Conservation (phyloP, 1,139 yeast genomes). For the Sugiyamaella novakii region DNA sequence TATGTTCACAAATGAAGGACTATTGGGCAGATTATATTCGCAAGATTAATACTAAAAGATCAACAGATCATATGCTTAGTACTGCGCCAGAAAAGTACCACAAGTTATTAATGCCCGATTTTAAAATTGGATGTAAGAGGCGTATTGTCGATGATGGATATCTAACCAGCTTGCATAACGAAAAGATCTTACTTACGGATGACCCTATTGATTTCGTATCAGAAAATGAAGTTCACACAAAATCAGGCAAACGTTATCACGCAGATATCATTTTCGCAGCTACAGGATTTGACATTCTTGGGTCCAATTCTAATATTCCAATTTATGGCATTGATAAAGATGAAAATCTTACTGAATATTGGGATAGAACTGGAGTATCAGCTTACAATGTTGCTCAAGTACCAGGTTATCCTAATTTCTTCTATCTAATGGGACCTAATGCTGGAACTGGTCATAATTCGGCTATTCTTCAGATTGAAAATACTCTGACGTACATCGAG, state of each 20-base stretch:
- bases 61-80: constrained; percentile 27
- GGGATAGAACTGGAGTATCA: constrained; percentile 25
- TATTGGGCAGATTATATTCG: constrained; percentile 26
- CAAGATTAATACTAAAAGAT: constrained; percentile 16
- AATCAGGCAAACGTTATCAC: constrained; percentile 31
- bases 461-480: constrained; percentile 27
- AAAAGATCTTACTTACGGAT: constrained; percentile 33
- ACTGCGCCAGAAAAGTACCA: constrained; percentile 30
- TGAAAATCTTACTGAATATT: constrained; percentile 22
- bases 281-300: constrained; percentile 33
- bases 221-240: constrained; percentile 30
- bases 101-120: constrained; percentile 35
- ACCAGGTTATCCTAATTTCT: constrained; percentile 28
- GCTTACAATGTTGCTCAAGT: constrained; percentile 28
- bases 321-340: constrained; percentile 23
- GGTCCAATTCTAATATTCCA: constrained; percentile 9
- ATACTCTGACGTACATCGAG: constrained; percentile 24
- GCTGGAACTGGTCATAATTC: constrained; percentile 29
- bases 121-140: constrained; percentile 37
- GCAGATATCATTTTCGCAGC: constrained; percentile 38
- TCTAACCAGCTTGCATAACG: constrained; percentile 33
- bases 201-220: constrained; percentile 35
- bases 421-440: constrained; percentile 27
- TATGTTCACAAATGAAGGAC: constrained; percentile 26
- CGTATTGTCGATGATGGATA: constrained; percentile 38